Evolutionary conservation across 306 rosid species (phyloP).

Genomic region (Castanopsis chinensis): DNA sequence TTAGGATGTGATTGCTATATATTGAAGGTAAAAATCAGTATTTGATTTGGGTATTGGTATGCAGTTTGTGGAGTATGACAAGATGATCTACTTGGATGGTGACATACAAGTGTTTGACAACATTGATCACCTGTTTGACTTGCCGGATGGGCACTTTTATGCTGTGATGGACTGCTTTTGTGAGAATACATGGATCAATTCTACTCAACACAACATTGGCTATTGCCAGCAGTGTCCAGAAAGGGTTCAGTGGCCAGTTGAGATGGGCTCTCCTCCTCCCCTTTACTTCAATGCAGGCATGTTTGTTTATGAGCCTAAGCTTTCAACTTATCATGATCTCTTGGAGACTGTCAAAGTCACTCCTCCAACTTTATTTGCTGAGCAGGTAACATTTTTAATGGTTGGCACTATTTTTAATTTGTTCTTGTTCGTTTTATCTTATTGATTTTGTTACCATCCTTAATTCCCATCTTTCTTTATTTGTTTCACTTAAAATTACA

Average conservation of each 20-base stretch:
- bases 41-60: background rate
- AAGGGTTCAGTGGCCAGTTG: slow-evolving; percentile 52
- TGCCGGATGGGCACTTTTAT: slow-evolving; percentile 42
- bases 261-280: slow-evolving; percentile 47
- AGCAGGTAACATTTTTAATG: slow-evolving; percentile 34
- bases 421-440: background rate
- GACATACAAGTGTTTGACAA: slow-evolving; percentile 62
- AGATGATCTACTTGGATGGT: slow-evolving; percentile 67
- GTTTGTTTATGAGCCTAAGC: slow-evolving; percentile 59
- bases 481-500: background rate
- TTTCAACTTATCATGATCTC: slow-evolving; percentile 33
- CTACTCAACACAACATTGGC: slow-evolving; percentile 50
- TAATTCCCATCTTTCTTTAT: background rate
- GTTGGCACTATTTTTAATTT: background rate
- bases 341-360: slow-evolving; percentile 42
- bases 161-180: slow-evolving; percentile 76
- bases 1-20: too few species aligned
- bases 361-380: slow-evolving; percentile 57
- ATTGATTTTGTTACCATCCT: background rate
- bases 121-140: slow-evolving; percentile 55
- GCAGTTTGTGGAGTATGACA: slow-evolving; percentile 56
- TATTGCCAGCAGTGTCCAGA: slow-evolving; percentile 67
- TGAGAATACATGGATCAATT: slow-evolving; percentile 55
- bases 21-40: too few species aligned
- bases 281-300: slow-evolving; percentile 69